These are phyloP conservation scores for Bruguiera sexangula DNA, from an alignment of 345 rosid genomes.

Conservation along the genomic window DNA sequence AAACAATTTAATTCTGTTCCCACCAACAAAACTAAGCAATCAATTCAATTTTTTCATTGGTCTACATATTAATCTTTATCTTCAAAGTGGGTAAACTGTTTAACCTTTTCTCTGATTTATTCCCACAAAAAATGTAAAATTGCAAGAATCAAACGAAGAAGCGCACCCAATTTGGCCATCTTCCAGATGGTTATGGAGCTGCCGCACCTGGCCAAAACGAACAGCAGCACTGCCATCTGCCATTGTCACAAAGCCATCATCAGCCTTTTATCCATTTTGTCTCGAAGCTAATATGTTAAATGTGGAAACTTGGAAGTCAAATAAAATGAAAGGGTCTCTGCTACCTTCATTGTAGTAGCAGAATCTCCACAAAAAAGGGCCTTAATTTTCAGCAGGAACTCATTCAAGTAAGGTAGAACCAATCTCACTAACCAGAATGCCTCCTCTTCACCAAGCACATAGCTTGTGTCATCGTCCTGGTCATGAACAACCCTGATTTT, in stretches of 20 bases:
- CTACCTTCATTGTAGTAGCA: slow-evolving; percentile 84
- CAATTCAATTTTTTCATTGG: too few species aligned
- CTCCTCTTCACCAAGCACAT: slow-evolving; percentile 73
- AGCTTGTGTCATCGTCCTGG: slow-evolving; percentile 37
- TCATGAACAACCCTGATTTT: slow-evolving; percentile 47
- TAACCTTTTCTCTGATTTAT: too few species aligned
- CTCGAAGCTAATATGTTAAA: not conserved
- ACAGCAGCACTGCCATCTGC: slow-evolving; percentile 88
- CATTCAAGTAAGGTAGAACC: slow-evolving; percentile 77
- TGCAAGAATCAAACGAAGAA: not conserved
- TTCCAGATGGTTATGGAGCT: slow-evolving; percentile 85
- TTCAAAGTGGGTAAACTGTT: too few species aligned
- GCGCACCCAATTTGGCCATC: slow-evolving; percentile 76
- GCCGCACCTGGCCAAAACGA: slow-evolving; percentile 76
- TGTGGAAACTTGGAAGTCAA: not conserved
- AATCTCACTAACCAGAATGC: slow-evolving; percentile 60
- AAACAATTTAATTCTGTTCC: too few species aligned
- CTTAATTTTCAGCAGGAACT: slow-evolving; percentile 56
- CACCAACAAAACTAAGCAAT: too few species aligned
- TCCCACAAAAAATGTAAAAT: not conserved
- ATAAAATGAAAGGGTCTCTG: not conserved
- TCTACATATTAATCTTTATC: too few species aligned
- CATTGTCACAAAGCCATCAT: slow-evolving; percentile 24
- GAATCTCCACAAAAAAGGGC: slow-evolving; percentile 94
- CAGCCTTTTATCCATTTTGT: slow-evolving; percentile 11